Evolutionary conservation across 1,139 yeast genomes (phyloP), one percentile per base, ranked within the genome.

Genomic region (Nakaseomyces uthaithaninus): DNA sequence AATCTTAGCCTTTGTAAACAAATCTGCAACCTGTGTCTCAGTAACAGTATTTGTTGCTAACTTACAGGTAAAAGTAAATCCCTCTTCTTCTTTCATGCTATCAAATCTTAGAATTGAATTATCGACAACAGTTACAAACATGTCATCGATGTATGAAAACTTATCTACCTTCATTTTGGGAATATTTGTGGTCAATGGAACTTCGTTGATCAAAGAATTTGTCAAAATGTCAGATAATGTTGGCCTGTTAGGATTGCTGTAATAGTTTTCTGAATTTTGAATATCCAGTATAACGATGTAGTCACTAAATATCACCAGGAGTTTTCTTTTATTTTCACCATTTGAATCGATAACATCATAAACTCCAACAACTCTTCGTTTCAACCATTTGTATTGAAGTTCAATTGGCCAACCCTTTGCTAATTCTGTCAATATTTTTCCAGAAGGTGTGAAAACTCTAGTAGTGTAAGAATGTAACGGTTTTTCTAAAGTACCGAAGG

Each of bases 331-430:
- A 7, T 61, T 55, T 47, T 31, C 36, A 20, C 15, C 28, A 26
- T 16, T 26, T 25, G 37, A 34, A 12, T 60, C 54, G 3, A 52
- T 57, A 2, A 72, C 73, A 48, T 78, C 95, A 59, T 77, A 81
- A 1, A 87, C 80, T 0, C 93, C 83, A 15, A 89, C 87, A 3
- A 89, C 91, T 46, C 93, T 73, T 44, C 97, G 70, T 23, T 80
- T 72, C 18, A 86, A 60, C 96, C 96, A 87, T 19, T 94, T 95
- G 54, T 80, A 80, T 50, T 85, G 94, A 20, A 89, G 67, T 51
- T 82, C 89, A 0, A 75, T 65, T 0, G 97, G 97, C 96, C 96
- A 89, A 17, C 77, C 77, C 8, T 75, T 69, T 5, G 95, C 94
- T 19, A 87, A 60, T 53, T 86, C 95, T 0, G 94, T 80, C 34